phyloP scores from a whole-genome alignment of 768 basidiomycete species.

The Mycena galericulata region DNA sequence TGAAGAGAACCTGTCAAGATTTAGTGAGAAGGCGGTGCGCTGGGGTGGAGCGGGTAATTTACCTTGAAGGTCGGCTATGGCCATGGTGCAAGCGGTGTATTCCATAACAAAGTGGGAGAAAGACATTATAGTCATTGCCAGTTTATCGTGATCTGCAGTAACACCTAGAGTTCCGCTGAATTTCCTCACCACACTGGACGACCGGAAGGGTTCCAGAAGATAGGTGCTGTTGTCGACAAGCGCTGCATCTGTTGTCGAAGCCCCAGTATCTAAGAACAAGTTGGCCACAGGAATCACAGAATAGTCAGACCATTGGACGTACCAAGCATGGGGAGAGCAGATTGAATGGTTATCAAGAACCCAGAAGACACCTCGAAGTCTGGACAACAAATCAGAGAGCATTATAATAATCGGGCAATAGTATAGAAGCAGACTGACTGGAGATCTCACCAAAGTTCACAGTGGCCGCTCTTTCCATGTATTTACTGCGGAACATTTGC shows the following conservation, averaged over 20 bases:
- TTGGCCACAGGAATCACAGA: no score
- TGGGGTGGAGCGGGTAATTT: neutral
- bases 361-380: slow-evolving; percentile 5
- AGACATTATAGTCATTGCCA: neutral
- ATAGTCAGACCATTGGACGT: no score
- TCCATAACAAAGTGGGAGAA: slow-evolving; percentile 5
- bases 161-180: neutral
- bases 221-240: neutral
- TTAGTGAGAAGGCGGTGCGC: neutral
- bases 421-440: neutral
- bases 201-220: neutral
- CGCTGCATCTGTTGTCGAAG: no score
- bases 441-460: neutral
- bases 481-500: neutral
- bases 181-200: slow-evolving; percentile 1
- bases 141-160: neutral
- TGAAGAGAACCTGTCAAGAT: neutral
- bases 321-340: no score
- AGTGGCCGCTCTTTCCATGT: neutral
- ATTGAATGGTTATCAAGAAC: neutral
- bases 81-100: neutral
- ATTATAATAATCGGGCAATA: no score
- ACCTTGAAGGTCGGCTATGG: neutral
- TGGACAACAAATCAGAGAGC: neutral
- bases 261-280: no score